Base-by-base conservation (phyloP, 306 rosid genomes). In the Trifolium pratense region DNA sequence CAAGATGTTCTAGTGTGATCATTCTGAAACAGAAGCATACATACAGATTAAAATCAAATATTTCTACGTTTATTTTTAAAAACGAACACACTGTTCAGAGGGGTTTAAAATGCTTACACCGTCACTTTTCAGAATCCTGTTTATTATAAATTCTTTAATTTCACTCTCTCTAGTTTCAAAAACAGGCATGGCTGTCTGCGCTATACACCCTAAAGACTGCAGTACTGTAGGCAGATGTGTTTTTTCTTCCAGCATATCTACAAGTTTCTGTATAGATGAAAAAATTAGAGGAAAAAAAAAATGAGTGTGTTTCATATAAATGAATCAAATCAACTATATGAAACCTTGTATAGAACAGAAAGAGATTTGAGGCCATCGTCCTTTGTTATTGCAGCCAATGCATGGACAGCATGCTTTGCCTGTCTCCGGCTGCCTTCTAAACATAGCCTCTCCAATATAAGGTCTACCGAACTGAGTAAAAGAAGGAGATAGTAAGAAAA, bases 371-470 rank as follows among this genome's bases (percentile, higher is more conserved):
- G 96, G 67, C 97, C 97, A 70, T 95, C 97, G 58, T 95, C 99
- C 88, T 87, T 95, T 75, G 99, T 91, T 73, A 95, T 95, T 14
- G 97, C 90, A 68, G 97, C 97, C 49, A 95, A 86, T 37, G 99
- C 97, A 82, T 91, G 91, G 51, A 95, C 97, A 77, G 99, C 99
- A 85, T 90, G 78, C 79, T 95, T 95, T 63, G 97, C 99, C 85
- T 91, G 99, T 75, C 91, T 86, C 60, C 97, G 87, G 82, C 89
- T 90, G 43, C 99, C 99, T 86, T 95, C 97, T 77, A 91, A 81
- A 76, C 99, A 95, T 11, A 87, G 70, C 69, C 86, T 92, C 86
- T 95, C 97, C 87, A 95, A 63, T 75, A 91, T 84, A 59, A 95
- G 96, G 72, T 95, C 97, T 46, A 92, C 85, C 74, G 99, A 95